Percentiles rank a stretch among this genome's conserved stretches.
Evolutionary conservation across 2,329 filamentous ascomycete species (phyloP).

Genomic region (Exophiala lecanii-corni): DNA sequence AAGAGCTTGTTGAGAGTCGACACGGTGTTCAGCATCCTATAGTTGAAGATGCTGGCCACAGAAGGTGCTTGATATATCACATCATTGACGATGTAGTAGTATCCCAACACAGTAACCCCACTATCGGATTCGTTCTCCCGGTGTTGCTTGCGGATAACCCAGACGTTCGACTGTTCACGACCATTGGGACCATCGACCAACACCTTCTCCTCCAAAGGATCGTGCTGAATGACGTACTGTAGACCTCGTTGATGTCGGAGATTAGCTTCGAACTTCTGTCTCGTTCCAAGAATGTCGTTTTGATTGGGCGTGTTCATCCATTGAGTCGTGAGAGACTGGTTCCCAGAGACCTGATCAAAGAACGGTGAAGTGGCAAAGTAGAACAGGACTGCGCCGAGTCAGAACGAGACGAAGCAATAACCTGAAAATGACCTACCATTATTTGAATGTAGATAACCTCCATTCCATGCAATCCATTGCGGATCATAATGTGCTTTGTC

Average conservation of each 20-base stretch:
- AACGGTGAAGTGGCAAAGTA: slow-evolving; percentile 62
- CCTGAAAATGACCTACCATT: slow-evolving; percentile 22
- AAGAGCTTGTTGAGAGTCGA: slow-evolving; percentile 54
- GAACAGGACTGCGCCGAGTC: slow-evolving; percentile 46
- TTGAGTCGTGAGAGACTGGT: slow-evolving; percentile 53
- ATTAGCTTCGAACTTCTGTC: slow-evolving; percentile 52
- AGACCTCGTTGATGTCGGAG: slow-evolving; percentile 53
- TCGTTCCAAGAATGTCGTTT: slow-evolving; percentile 49
- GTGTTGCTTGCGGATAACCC: slow-evolving; percentile 58
- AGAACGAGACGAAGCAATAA: slow-evolving; percentile 1
- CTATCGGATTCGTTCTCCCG: slow-evolving; percentile 40
- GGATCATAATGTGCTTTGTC: slow-evolving; percentile 24
- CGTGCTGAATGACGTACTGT: slow-evolving; percentile 57
- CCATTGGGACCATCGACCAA: slow-evolving; percentile 36
- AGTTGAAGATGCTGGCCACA: slow-evolving; percentile 54
- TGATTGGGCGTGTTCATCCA: slow-evolving; percentile 44
- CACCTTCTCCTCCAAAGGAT: slow-evolving; percentile 48
- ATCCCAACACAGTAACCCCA: slow-evolving; percentile 51
- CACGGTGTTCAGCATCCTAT: slow-evolving; percentile 52
- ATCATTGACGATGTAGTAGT: slow-evolving; percentile 59
- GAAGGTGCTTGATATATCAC: slow-evolving; percentile 59
- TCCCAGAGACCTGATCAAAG: slow-evolving; percentile 58
- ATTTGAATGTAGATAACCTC: slow-evolving; percentile 26
- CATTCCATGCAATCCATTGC: slow-evolving; percentile 23
- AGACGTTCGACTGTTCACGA: slow-evolving; percentile 47